Evolutionary conservation across 2,329 filamentous ascomycete genomes (phyloP), one percentile per base, ranked within the genome.

Genomic region (Sordariomycetes sp.): DNA sequence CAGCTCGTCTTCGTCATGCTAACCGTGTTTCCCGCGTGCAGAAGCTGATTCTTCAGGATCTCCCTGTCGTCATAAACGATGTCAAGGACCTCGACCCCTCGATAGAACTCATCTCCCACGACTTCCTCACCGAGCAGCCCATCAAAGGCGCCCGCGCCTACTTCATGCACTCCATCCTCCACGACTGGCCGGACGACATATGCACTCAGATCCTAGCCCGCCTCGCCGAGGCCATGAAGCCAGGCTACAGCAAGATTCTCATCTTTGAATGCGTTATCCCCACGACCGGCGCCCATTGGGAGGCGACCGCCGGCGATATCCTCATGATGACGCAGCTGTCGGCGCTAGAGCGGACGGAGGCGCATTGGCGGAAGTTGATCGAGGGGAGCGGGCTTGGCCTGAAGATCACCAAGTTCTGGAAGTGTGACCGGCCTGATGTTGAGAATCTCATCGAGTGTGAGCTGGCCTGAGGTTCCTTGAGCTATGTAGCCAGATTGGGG

Each of bases 11-110:
- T 17, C 25, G 17, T 13, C 32, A n/a, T 53, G 22, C 58, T 12
- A 45, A 56, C 1, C 34, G 10, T 53, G 10, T 22, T 48, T 53
- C 8, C 20, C 36, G n/a, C n/a, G 12, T 36, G 20, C 52, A 53
- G 53, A 65, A 68, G 3, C 62, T 79, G 2, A 63, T 80, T 1
- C 65, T 80, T 0, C 76, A 81, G 61, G 78, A 81, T 59, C 65
- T 75, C 6, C 68, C 71, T 0, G 63, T 67, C 2, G 72, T 78
- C 6, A 68, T 73, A 24, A 60, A 58, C 7, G 63, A 70, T 54
- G 66, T 69, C 22, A 58, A 64, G 24, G 59, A 65, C 1, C 61
- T 72, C 0, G 64, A 68, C 45, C 13, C 24, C 0, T 58, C 56
- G 3, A 70, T 74, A 42, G 63, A 68, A 55, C 58, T 61, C 3